phyloP scores from a whole-genome alignment of 495 filamentous ascomycete species.

The Penicillium robsamsonii region DNA sequence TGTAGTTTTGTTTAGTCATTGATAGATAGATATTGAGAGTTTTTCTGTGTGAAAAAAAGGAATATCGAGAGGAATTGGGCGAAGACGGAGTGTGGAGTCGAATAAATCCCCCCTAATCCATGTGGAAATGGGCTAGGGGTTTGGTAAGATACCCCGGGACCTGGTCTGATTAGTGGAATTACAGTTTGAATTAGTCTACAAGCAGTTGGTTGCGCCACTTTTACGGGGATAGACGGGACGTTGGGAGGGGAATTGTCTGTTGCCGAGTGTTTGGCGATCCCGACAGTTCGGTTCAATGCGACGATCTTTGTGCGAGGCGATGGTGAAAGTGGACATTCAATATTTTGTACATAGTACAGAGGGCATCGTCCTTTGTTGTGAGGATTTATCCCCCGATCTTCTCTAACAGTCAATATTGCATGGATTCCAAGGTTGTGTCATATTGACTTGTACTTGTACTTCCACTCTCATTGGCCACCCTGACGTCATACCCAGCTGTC shows the following conservation, averaged over 20 bases:
- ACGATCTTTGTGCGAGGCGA: constrained; percentile 2
- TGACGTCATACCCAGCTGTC: too few relatives aligned
- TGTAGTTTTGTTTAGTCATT: not conserved
- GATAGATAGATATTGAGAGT: not conserved
- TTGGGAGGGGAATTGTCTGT: not conserved
- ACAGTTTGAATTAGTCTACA: not conserved
- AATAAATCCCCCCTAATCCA: not conserved
- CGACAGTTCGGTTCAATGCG: not conserved
- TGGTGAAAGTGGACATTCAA: not conserved
- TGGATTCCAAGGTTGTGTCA: too few relatives aligned
- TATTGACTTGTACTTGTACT: not conserved
- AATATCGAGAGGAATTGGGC: not conserved
- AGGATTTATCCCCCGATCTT: not conserved
- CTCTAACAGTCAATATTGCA: not conserved
- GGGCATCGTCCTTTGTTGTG: not conserved
- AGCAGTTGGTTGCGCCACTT: not conserved
- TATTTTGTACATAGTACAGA: too few relatives aligned
- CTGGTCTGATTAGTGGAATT: not conserved
- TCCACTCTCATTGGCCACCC: not conserved
- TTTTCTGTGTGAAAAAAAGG: not conserved
- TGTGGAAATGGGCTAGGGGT: not conserved
- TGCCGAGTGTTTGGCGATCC: not conserved
- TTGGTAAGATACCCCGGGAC: not conserved
- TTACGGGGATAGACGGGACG: not conserved
- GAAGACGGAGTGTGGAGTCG: constrained; percentile 2